Conservation (phyloP, 1,139 yeast genomes). For the Zhuliangozyma parablackwelliae region DNA sequence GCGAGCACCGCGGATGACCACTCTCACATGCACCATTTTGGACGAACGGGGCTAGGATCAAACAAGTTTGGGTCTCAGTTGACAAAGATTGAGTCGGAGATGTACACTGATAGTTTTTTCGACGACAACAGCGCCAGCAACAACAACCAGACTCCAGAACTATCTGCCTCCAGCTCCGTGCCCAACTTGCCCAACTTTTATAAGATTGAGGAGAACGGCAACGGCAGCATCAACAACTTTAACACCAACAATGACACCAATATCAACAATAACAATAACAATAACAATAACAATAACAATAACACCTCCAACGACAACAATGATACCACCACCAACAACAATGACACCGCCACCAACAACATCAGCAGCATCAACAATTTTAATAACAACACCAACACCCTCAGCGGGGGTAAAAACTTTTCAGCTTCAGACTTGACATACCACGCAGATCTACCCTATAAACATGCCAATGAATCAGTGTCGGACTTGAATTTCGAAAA, state of each 20-base stretch:
- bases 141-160: background rate
- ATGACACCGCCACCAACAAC: background rate
- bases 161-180: slow-evolving; percentile 8
- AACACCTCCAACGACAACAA: background rate
- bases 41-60: slow-evolving; percentile 12
- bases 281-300: no score
- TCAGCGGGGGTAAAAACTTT: background rate
- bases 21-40: slow-evolving; percentile 11
- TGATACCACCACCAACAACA: background rate
- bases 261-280: no score
- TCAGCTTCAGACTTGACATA: slow-evolving; percentile 4
- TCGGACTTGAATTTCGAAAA: slow-evolving; percentile 3
- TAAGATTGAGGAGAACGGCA: slow-evolving; percentile 2
- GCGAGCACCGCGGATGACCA: slow-evolving; percentile 3
- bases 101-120: slow-evolving; percentile 11
- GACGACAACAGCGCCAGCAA: slow-evolving; percentile 7
- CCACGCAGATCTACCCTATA: slow-evolving; percentile 1
- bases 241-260: no score
- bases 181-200: slow-evolving; percentile 6
- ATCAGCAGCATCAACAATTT: background rate
- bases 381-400: no score
- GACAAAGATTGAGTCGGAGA: slow-evolving; percentile 12
- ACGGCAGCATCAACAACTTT: no score
- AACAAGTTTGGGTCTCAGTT: slow-evolving; percentile 11
- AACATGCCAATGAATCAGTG: slow-evolving; percentile 2